A percentile compares a stretch with the other conserved stretches of the same genome.
phyloP scores from a whole-genome alignment of 2,329 filamentous ascomycete genomes.

The Metarhizium anisopliae region DNA sequence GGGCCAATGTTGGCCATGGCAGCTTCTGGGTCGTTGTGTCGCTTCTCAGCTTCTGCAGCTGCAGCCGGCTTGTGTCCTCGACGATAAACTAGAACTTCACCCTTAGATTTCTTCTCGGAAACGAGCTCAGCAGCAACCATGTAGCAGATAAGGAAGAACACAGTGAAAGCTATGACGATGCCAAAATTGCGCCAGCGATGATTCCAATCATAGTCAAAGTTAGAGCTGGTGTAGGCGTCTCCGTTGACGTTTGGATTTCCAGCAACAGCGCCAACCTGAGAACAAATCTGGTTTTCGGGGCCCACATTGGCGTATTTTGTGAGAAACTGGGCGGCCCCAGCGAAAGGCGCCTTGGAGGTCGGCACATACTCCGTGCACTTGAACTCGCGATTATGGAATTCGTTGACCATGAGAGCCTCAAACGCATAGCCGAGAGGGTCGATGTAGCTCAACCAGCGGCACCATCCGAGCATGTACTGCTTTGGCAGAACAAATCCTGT shows the following conservation, averaged over 20 bases:
- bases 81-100: constrained; percentile 67
- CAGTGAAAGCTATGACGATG: constrained; percentile 55
- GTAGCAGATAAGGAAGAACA: constrained; percentile 54
- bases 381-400: constrained; percentile 62
- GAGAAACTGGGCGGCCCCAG: constrained; percentile 6
- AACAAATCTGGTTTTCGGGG: constrained; percentile 43
- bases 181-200: constrained; percentile 66
- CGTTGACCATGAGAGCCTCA: constrained; percentile 73
- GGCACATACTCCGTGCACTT: constrained; percentile 39
- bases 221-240: constrained; percentile 43
- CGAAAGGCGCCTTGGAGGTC: constrained; percentile 6
- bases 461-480: constrained; percentile 69
- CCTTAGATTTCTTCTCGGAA: constrained; percentile 61
- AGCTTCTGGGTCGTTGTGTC: constrained; percentile 51
- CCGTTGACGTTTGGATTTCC: constrained; percentile 39
- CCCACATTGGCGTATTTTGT: constrained; percentile 16
- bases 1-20: constrained; percentile 41
- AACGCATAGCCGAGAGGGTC: constrained; percentile 75
- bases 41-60: constrained; percentile 49
- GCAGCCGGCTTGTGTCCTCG: constrained; percentile 55
- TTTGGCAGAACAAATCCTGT: constrained; percentile 61
- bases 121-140: constrained; percentile 58
- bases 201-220: constrained; percentile 46
- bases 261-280: constrained; percentile 50
- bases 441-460: constrained; percentile 74